A percentile compares a stretch with the other conserved stretches of the same genome.
These are phyloP conservation scores for Trametes meyenii DNA, from an alignment of 768 basidiomycete genomes.

Conservation along the genomic window DNA sequence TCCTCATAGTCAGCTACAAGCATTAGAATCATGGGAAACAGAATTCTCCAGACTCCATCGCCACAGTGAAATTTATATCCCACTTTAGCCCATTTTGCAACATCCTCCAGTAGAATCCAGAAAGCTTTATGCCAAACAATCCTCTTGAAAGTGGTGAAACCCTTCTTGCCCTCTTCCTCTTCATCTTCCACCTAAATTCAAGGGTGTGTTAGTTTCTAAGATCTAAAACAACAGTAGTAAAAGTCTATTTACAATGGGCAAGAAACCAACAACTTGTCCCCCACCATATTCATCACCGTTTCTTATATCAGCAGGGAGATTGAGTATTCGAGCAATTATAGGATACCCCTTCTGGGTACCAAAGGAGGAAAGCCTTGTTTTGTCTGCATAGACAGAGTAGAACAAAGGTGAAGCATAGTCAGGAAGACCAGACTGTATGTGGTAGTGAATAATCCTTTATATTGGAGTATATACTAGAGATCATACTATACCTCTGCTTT, in stretches of 20 bases:
- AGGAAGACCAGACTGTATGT: slow-evolving; percentile 1
- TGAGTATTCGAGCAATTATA: slow-evolving; percentile 19
- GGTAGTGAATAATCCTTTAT: neutral
- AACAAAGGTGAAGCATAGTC: slow-evolving; percentile 21
- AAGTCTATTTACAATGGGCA: slow-evolving; percentile 29
- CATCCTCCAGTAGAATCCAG: slow-evolving; percentile 36
- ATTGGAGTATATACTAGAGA: neutral
- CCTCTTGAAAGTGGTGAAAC: slow-evolving; percentile 28
- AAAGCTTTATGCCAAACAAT: slow-evolving; percentile 47
- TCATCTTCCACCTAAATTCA: slow-evolving; percentile 38
- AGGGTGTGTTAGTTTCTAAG: slow-evolving; percentile 14
- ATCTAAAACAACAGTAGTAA: neutral
- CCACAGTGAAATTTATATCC: slow-evolving; percentile 1
- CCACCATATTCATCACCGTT: slow-evolving; percentile 15
- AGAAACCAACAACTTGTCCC: slow-evolving; percentile 31
- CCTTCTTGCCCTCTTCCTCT: slow-evolving; percentile 33
- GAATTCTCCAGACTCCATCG: neutral
- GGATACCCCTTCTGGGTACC: no score
- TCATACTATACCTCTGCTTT: slow-evolving; percentile 38
- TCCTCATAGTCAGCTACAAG: slow-evolving; percentile 23
- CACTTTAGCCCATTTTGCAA: neutral
- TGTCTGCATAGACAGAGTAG: no score
- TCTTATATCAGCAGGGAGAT: slow-evolving; percentile 21
- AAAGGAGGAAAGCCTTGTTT: slow-evolving; percentile 25
- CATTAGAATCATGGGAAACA: slow-evolving; percentile 9